A percentile compares a stretch with the other conserved stretches of the same genome.
phyloP scores from a whole-genome alignment of 768 basidiomycete genomes.

The Boletus insuetus region DNA sequence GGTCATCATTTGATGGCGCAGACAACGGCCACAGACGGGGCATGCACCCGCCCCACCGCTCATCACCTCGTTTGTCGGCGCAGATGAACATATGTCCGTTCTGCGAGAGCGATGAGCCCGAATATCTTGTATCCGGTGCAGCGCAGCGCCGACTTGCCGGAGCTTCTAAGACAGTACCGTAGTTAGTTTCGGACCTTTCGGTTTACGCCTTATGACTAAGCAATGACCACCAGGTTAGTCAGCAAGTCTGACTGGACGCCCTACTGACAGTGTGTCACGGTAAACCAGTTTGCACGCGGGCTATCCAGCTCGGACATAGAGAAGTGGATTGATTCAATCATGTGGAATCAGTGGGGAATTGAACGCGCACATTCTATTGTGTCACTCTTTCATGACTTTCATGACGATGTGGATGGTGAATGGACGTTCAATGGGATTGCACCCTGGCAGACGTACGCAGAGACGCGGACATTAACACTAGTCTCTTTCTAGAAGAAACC shows the following conservation, averaged over 20 bases:
- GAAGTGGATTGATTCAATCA: conserved; percentile 32
- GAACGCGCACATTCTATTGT: conserved; percentile 60
- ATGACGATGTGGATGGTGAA: conserved; percentile 8
- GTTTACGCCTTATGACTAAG: conserved; percentile 49
- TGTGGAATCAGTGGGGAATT: background rate
- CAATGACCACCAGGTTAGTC: conserved; percentile 26
- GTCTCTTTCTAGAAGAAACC: conserved; percentile 7
- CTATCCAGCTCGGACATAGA: conserved; percentile 52
- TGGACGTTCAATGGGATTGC: conserved; percentile 26
- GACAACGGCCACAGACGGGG: conserved; percentile 33
- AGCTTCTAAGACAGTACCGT: too few species aligned
- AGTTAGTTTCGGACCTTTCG: too few species aligned
- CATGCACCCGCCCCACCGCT: conserved; percentile 30
- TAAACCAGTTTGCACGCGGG: conserved; percentile 37
- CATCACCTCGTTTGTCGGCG: conserved; percentile 47
- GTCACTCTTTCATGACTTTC: conserved; percentile 51
- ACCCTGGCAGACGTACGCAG: conserved; percentile 61
- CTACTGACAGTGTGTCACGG: background rate
- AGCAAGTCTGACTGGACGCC: background rate
- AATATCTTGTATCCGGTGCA: conserved; percentile 36
- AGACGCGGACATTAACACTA: conserved; percentile 20
- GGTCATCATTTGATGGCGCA: conserved; percentile 69
- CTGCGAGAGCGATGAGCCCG: conserved; percentile 74
- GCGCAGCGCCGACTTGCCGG: background rate
- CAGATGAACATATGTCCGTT: conserved; percentile 61